Evolutionary conservation across 2,329 filamentous ascomycete genomes (phyloP).

Genomic region (Aureobasidium musti): DNA sequence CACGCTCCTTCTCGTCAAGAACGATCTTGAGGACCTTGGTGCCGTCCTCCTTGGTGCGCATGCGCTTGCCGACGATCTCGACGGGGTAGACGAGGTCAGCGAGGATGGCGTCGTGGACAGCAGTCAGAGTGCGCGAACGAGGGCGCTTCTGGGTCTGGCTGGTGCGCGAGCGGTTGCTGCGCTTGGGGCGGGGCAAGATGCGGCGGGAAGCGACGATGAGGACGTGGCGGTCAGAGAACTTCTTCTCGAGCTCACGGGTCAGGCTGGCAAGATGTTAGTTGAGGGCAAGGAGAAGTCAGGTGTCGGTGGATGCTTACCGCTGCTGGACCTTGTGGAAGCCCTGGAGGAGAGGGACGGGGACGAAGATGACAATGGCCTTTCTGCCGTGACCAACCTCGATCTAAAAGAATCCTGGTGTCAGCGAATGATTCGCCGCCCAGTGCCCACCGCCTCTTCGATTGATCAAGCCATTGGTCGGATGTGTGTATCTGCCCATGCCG

Average conservation of each 20-base stretch:
- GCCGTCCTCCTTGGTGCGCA: slow-evolving; percentile 98
- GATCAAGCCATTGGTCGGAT: slow-evolving; percentile 28
- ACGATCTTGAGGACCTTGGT: slow-evolving; percentile 98
- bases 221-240: slow-evolving; percentile 99
- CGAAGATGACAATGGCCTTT: slow-evolving; percentile 99
- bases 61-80: slow-evolving; percentile 99
- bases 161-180: slow-evolving; percentile 93
- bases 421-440: slow-evolving; percentile 55
- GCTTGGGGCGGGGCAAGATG: slow-evolving; percentile 98
- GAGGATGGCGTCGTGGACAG: slow-evolving; percentile 98
- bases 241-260: slow-evolving; percentile 99
- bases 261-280: slow-evolving; percentile 60
- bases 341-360: slow-evolving; percentile 97
- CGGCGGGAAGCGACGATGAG: slow-evolving; percentile 98
- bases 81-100: slow-evolving; percentile 98
- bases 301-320: slow-evolving; percentile 67
- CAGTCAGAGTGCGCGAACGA: slow-evolving; percentile 94
- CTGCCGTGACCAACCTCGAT: slow-evolving; percentile 99
- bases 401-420: slow-evolving; percentile 66
- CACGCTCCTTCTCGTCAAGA: slow-evolving; percentile 99
- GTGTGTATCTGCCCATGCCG: slow-evolving; percentile 17
- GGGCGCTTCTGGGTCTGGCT: slow-evolving; percentile 98
- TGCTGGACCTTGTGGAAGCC: slow-evolving; percentile 99
- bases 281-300: background rate
- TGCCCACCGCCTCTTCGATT: slow-evolving; percentile 58